A percentile compares a stretch with the other conserved stretches of the same genome.
These are phyloP conservation scores for Amanita brunnescens DNA, from an alignment of 768 basidiomycete species.

Conservation along the genomic window DNA sequence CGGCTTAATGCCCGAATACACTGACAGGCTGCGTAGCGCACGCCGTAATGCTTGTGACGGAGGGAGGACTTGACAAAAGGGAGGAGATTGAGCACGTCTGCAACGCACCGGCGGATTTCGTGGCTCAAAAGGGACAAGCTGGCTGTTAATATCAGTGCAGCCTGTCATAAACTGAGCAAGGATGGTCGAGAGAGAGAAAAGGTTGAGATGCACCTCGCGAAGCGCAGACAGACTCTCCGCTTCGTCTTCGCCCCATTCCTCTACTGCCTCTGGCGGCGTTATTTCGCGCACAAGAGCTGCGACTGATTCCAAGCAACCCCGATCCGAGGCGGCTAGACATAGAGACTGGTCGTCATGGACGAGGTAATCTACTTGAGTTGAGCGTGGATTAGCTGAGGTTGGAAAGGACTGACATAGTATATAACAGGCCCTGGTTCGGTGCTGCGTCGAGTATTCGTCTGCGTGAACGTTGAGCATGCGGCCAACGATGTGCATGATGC, in stretches of 20 bases:
- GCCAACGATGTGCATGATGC: constrained; percentile 65
- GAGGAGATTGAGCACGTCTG: constrained; percentile 44
- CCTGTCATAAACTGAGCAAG: constrained; percentile 30
- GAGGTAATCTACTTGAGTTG: constrained; percentile 41
- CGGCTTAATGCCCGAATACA: constrained; percentile 75
- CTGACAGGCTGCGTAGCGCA: constrained; percentile 84
- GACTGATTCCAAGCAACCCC: constrained; percentile 53
- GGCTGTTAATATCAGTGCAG: constrained; percentile 64
- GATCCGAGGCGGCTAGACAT: constrained; percentile 62
- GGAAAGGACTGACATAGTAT: constrained; percentile 43
- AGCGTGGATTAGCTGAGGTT: not conserved
- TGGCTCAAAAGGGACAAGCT: constrained; percentile 66
- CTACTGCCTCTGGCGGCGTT: constrained; percentile 33
- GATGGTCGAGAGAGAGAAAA: not conserved
- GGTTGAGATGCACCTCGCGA: constrained; percentile 45
- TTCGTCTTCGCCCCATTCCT: constrained; percentile 63
- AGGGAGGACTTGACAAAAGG: constrained; percentile 43
- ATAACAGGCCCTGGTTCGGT: constrained; percentile 63
- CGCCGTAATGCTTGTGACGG: constrained; percentile 54
- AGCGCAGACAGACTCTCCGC: constrained; percentile 47
- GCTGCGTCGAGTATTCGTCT: constrained; percentile 26
- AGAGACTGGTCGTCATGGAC: constrained; percentile 63
- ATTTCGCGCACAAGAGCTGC: constrained; percentile 41
- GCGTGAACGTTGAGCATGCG: constrained; percentile 39
- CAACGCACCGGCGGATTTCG: constrained; percentile 60